A percentile compares a stretch with the other conserved stretches of the same genome.
phyloP scores from a whole-genome alignment of 768 basidiomycete genomes.

The Mycena vulgaris region DNA sequence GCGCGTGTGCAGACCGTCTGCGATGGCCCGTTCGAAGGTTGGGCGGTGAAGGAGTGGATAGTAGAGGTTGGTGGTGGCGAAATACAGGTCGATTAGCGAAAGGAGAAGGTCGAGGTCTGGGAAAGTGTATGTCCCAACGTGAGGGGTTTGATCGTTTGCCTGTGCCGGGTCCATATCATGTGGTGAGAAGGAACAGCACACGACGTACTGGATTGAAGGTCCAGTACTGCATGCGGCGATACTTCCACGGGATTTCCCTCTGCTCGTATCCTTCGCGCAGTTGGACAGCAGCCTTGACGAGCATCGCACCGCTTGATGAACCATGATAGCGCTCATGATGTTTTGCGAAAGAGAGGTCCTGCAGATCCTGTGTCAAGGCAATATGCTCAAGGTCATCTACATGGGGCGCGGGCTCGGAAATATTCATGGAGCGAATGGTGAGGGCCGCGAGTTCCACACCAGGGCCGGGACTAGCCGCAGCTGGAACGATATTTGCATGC shows the following conservation, averaged over 20 bases:
- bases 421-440: slow-evolving; percentile 13
- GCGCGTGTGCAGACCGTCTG: slow-evolving; percentile 62
- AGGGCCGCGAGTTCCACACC: slow-evolving; percentile 20
- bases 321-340: slow-evolving; percentile 9
- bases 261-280: slow-evolving; percentile 3
- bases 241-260: neutral
- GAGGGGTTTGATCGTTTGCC: neutral
- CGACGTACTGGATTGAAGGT: slow-evolving; percentile 15
- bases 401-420: neutral
- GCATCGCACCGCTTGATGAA: slow-evolving; percentile 13
- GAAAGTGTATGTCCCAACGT: slow-evolving; percentile 52
- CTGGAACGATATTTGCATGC: neutral
- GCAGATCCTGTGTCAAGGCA: neutral
- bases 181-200: too few species aligned
- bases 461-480: neutral
- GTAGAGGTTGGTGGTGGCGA: slow-evolving; percentile 67
- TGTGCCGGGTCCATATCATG: neutral
- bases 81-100: slow-evolving; percentile 75
- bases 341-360: neutral
- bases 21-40: slow-evolving; percentile 69
- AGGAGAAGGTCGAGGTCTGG: slow-evolving; percentile 67
- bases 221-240: slow-evolving; percentile 20
- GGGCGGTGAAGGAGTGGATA: slow-evolving; percentile 81
- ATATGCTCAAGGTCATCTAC: slow-evolving; percentile 8
- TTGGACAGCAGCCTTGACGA: slow-evolving; percentile 9